Base-by-base conservation (phyloP, 805 yeast genomes). In the Tetrapisispora nanseiensis region DNA sequence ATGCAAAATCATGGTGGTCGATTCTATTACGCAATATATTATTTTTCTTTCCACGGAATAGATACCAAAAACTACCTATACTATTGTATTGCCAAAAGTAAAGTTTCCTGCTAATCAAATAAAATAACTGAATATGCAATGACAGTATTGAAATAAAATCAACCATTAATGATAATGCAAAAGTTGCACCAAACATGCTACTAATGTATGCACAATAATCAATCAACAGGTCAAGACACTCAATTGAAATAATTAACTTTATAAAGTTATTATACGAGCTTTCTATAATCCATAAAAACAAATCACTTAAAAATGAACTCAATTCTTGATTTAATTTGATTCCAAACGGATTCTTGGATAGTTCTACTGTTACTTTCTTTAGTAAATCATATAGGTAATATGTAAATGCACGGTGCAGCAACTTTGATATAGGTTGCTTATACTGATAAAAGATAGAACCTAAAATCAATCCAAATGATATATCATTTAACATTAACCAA, bases 261-360 rank as follows among this genome's bases (percentile, higher is more conserved):
- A 67, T 59, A 23, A 64, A 46, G 1, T 48, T 32, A 6, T 45
- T 19, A 39, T 59, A 56, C 81, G 95, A 85, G 46, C 82, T 75
- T 35, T 75, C 75, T 22, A 89, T 70, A 11, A 87, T 82, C 96
- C 97, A 90, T 9, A 83, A 57, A 51, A 85, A 82, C 37, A 92
- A 63, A 44, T 86, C 95, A 28, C 95, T 95, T 57, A 90, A 71
- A 54, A 92, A 94, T 13, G 68, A 71, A 0, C 96, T 85, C 16
- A 92, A 68, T 54, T 87, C 96, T 45, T 78, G 80, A 59, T 92
- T 92, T 40, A 92, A 72, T 56, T 92, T 92, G 52, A 92, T 78
- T 4, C 98, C 98, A 13, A 90, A 95, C 0, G 98, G 98, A 54
- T 89, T 83, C 46, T 78, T 73, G 68, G 87, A 86, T 29, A 92